phyloP scores from a whole-genome alignment of 345 rosid genomes.

The Eucalyptus regnans region DNA sequence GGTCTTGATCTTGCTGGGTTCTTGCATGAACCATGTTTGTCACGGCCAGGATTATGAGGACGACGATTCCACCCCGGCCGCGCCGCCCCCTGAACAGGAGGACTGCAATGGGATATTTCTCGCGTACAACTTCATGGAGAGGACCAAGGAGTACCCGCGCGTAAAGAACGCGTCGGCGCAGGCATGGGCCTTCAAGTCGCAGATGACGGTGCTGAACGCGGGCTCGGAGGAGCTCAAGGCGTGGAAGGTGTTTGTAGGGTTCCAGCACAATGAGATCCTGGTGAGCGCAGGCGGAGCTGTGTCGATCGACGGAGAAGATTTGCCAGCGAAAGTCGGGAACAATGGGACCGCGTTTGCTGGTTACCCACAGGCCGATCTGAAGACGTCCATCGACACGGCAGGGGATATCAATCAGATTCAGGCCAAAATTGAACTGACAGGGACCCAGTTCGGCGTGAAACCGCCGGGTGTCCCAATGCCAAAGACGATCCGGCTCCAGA shows the following conservation, averaged over 20 bases:
- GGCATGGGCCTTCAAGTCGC: conserved; percentile 74
- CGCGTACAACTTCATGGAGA: conserved; percentile 38
- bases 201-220: conserved; percentile 42
- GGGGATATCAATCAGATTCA: conserved; percentile 66
- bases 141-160: conserved; percentile 48
- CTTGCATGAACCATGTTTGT: conserved; percentile 1
- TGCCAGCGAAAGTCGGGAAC: conserved; percentile 40
- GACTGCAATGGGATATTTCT: conserved; percentile 65
- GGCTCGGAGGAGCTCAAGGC: conserved; percentile 58
- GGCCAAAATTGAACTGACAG: conserved; percentile 37
- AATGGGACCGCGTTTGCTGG: conserved; percentile 75
- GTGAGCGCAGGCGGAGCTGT: conserved; percentile 45
- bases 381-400: conserved; percentile 75
- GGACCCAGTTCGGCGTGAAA: conserved; percentile 67
- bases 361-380: conserved; percentile 36
- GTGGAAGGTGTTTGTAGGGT: conserved; percentile 70
- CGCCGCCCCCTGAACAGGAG: conserved; percentile 47
- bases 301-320: conserved; percentile 38
- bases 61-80: neutral
- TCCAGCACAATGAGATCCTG: conserved; percentile 59
- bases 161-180: conserved; percentile 73
- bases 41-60: conserved; percentile 39
- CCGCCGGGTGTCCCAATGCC: conserved; percentile 64
- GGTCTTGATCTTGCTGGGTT: neutral
- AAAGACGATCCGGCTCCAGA: conserved; percentile 34